phyloP scores from a whole-genome alignment of 2,329 filamentous ascomycete species.

The Cladosporium halotolerans region DNA sequence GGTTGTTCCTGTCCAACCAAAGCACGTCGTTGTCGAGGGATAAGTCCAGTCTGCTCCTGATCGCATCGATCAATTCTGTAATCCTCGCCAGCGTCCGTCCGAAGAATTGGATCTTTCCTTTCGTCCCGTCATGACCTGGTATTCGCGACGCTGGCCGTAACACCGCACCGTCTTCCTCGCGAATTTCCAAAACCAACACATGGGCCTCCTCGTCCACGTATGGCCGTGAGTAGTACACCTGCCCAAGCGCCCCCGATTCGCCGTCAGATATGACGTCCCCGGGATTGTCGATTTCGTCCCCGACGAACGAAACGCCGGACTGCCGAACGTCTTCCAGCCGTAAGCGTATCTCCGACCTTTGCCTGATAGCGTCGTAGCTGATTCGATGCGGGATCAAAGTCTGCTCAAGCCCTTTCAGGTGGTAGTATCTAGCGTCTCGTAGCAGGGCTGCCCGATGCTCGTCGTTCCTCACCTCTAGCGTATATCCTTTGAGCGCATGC shows the following conservation, averaged over 20 bases:
- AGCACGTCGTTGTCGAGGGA: constrained; percentile 19
- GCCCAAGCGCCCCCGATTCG: constrained; percentile 34
- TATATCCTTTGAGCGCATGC: constrained; percentile 76
- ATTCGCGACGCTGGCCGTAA: constrained; percentile 15
- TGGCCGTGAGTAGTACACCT: constrained; percentile 75
- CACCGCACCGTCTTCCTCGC: constrained; percentile 50
- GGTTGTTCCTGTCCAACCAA: constrained; percentile 47
- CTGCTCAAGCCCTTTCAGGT: constrained; percentile 87
- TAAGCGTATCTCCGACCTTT: constrained; percentile 68
- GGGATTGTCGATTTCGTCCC: constrained; percentile 18
- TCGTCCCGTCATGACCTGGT: background rate
- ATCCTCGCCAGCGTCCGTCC: constrained; percentile 64
- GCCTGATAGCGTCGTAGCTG: constrained; percentile 60
- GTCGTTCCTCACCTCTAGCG: constrained; percentile 67
- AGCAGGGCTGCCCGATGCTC: constrained; percentile 71
- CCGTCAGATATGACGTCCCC: constrained; percentile 3
- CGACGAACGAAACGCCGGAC: constrained; percentile 65
- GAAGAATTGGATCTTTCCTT: constrained; percentile 50
- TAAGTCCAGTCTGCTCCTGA: constrained; percentile 66
- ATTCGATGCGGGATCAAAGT: constrained; percentile 72
- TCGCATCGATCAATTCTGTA: constrained; percentile 67
- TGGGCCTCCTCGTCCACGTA: constrained; percentile 70
- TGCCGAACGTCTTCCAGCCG: constrained; percentile 83
- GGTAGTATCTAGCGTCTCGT: constrained; percentile 84
- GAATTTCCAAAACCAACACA: constrained; percentile 76